Conservation (phyloP, 2,329 filamentous ascomycete species). For the Xylariaceae sp. region DNA sequence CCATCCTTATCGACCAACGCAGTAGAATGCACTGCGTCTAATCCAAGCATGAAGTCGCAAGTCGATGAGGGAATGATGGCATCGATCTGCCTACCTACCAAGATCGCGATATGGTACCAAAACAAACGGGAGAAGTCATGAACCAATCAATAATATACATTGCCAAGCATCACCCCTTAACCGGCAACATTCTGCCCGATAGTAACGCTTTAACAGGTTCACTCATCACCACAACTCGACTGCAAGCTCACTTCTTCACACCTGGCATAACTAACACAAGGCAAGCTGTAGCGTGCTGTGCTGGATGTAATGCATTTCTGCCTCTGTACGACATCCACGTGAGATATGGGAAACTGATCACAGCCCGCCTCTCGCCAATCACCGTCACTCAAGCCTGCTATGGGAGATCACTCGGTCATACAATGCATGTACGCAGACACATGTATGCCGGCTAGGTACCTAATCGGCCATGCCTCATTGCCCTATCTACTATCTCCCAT, state of each 20-base stretch:
- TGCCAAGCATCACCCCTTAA: neutral
- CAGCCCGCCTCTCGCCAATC: neutral
- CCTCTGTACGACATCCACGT: neutral
- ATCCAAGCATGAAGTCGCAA: neutral
- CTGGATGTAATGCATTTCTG: slow-evolving; percentile 15
- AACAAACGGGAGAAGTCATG: neutral
- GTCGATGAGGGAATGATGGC: neutral
- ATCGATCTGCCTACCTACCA: neutral
- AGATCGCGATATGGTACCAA: neutral
- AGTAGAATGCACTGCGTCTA: neutral
- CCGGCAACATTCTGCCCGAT: neutral
- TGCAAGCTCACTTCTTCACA: neutral
- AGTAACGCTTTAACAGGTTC: neutral
- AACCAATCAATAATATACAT: neutral
- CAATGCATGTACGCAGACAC: neutral
- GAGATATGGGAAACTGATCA: neutral
- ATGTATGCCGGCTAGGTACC: slow-evolving; percentile 4
- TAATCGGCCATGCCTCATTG: neutral
- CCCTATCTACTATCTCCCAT: neutral
- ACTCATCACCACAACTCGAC: neutral
- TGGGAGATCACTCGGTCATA: neutral
- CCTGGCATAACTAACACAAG: neutral
- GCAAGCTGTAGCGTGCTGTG: slow-evolving; percentile 14
- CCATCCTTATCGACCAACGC: neutral
- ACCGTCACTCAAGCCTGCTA: neutral